phyloP scores from a whole-genome alignment of 1,284 basidiomycete species.

The Tranzscheliella williamsii region DNA sequence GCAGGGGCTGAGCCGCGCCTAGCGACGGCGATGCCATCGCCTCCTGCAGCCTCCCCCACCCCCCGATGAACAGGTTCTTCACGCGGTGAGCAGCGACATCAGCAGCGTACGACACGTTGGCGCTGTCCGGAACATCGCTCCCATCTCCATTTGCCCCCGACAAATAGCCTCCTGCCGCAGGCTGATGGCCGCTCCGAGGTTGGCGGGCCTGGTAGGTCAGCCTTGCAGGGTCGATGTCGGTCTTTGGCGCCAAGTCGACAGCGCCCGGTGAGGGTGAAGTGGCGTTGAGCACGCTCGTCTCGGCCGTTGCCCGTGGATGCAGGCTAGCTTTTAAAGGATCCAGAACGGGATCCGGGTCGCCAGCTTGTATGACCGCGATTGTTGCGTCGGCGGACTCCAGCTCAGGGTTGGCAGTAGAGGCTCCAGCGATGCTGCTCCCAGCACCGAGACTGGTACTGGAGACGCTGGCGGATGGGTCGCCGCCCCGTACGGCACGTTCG shows the following conservation, averaged over 20 bases:
- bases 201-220: conserved; percentile 25
- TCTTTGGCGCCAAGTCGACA: conserved; percentile 15
- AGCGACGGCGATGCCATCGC: conserved; percentile 33
- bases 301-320: too few relatives aligned
- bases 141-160: background rate
- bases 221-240: conserved; percentile 9
- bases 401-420: background rate
- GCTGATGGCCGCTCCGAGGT: conserved; percentile 2
- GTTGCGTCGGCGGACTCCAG: conserved; percentile 13
- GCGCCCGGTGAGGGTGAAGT: conserved; percentile 15
- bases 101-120: conserved; percentile 18
- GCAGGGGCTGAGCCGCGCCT: too few relatives aligned
- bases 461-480: background rate
- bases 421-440: background rate
- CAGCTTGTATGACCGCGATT: conserved; percentile 20
- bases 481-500: conserved; percentile 29
- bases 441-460: background rate
- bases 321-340: conserved; percentile 12
- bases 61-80: conserved; percentile 45
- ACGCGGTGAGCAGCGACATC: conserved; percentile 31
- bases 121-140: conserved; percentile 3
- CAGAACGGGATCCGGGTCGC: conserved; percentile 27
- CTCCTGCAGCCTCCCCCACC: conserved; percentile 43
- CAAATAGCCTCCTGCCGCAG: background rate
- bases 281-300: background rate